These are phyloP conservation scores for Phoenix roebelenii DNA, from an alignment of 176 grass and related monocot species.

Conservation along the genomic window DNA sequence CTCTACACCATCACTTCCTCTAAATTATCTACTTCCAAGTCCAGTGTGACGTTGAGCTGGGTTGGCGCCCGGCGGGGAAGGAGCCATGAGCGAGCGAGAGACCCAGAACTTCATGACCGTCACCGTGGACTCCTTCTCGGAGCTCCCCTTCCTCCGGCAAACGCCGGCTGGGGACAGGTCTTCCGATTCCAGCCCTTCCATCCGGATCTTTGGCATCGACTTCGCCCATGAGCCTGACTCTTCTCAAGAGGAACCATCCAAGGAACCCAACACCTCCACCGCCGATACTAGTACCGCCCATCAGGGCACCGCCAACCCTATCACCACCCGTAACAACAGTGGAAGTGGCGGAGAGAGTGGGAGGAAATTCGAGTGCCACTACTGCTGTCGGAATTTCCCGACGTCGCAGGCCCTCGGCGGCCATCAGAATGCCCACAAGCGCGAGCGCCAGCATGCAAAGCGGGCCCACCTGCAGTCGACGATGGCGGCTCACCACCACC, in stretches of 20 bases:
- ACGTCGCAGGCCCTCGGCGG: slow-evolving; percentile 96
- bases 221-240: slow-evolving; percentile 44
- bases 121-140: slow-evolving; percentile 75
- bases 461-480: slow-evolving; percentile 75
- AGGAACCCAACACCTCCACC: background rate
- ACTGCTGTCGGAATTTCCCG: slow-evolving; percentile 99
- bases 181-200: slow-evolving; percentile 16
- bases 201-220: slow-evolving; percentile 85
- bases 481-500: slow-evolving; percentile 49
- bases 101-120: slow-evolving; percentile 12
- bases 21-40: no score
- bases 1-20: no score
- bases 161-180: background rate
- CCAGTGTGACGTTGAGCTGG: slow-evolving; percentile 3
- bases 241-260: slow-evolving; percentile 14
- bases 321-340: background rate
- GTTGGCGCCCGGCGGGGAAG: no score
- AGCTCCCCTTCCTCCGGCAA: slow-evolving; percentile 67
- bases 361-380: slow-evolving; percentile 98
- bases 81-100: slow-evolving; percentile 53
- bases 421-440: slow-evolving; percentile 99
- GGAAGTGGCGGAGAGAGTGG: slow-evolving; percentile 15
- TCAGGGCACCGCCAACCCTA: slow-evolving; percentile 26
- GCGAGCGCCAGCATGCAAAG: slow-evolving; percentile 97
- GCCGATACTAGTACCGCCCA: slow-evolving; percentile 21